phyloP scores from a whole-genome alignment of 1,284 basidiomycete genomes.

The Ustilago sp. region DNA sequence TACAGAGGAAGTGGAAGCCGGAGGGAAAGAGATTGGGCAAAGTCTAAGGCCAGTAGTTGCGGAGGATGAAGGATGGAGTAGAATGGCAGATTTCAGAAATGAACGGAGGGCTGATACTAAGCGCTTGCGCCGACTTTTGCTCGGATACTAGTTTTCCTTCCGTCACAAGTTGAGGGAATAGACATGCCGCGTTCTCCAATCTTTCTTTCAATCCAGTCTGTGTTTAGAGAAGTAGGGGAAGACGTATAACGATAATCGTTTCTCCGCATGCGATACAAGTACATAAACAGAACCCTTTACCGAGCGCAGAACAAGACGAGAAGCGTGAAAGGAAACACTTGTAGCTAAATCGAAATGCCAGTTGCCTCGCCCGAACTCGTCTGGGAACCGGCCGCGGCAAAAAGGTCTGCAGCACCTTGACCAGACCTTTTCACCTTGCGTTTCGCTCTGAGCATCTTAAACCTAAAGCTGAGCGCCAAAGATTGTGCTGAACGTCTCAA shows the following conservation, averaged over 20 bases:
- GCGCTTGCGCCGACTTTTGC: constrained; percentile 16
- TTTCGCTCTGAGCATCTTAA: constrained; percentile 45
- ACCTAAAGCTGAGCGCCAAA: constrained; percentile 39
- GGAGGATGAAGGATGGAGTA: constrained; percentile 30
- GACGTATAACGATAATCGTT: no score
- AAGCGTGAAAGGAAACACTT: not conserved
- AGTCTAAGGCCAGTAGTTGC: constrained; percentile 9
- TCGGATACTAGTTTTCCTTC: constrained; percentile 29
- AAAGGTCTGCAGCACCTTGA: constrained; percentile 16
- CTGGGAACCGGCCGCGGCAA: constrained; percentile 7
- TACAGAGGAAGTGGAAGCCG: not conserved
- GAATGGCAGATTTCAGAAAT: constrained; percentile 31
- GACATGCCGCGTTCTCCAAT: not conserved
- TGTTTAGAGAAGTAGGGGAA: no score
- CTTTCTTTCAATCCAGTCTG: not conserved
- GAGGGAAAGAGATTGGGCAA: not conserved
- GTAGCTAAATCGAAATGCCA: constrained; percentile 3
- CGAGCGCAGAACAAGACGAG: not conserved
- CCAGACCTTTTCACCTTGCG: constrained; percentile 20
- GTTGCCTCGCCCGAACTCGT: constrained; percentile 17
- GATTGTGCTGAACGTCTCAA: constrained; percentile 39
- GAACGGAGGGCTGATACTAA: constrained; percentile 36
- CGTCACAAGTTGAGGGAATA: not conserved
- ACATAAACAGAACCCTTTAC: not conserved
- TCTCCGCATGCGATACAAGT: not conserved